Evolutionary conservation across 2,329 filamentous ascomycete genomes (phyloP).

Genomic region (Lecanosticta acicola): DNA sequence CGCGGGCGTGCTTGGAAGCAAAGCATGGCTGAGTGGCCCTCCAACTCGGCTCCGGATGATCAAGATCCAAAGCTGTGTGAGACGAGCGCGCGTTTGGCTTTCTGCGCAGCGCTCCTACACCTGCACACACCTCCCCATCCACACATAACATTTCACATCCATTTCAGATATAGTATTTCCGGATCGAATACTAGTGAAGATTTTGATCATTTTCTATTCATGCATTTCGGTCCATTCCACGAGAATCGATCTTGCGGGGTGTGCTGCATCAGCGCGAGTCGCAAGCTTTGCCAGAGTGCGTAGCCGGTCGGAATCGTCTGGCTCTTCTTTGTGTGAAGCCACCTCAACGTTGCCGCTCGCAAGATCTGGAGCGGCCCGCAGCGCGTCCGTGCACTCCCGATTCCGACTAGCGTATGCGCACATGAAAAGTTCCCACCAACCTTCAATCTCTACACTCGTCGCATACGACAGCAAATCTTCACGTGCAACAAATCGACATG

Average conservation of each 20-base stretch:
- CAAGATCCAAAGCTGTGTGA: too few relatives aligned
- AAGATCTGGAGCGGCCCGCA: too few relatives aligned
- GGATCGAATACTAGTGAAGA: neutral
- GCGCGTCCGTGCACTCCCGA: too few relatives aligned
- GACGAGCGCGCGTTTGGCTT: too few relatives aligned
- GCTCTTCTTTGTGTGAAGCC: too few relatives aligned
- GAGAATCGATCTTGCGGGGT: neutral
- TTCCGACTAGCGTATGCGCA: too few relatives aligned
- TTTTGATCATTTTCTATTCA: neutral
- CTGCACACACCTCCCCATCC: neutral
- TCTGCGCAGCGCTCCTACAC: neutral
- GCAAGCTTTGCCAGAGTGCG: neutral
- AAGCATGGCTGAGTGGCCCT: neutral
- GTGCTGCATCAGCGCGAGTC: neutral
- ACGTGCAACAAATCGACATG: conserved; percentile 34
- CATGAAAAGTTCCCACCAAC: too few relatives aligned
- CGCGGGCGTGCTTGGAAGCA: neutral
- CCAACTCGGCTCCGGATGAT: neutral
- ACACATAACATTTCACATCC: neutral
- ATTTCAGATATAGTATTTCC: neutral
- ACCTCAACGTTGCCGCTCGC: too few relatives aligned
- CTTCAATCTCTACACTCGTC: too few relatives aligned
- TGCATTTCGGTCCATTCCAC: neutral
- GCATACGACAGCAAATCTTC: neutral
- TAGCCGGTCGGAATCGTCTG: neutral